Base-by-base conservation (phyloP, 441 rosid species). In the Syzygium syzygioides region DNA sequence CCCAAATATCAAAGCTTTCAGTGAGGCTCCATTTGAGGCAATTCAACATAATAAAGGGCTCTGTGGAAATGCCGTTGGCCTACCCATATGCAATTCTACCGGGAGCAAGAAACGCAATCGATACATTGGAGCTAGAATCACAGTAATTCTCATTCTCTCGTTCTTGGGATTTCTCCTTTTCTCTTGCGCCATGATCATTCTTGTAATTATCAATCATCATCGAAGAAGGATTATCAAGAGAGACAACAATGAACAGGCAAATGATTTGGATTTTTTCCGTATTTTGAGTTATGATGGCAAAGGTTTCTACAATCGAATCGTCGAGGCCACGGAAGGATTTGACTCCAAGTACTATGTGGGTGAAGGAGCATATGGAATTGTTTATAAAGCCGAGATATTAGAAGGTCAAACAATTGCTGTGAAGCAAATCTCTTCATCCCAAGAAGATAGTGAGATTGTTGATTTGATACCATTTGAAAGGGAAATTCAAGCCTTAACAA, bases 51-150 rank as follows among this genome's bases (percentile, higher is more conserved):
- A 62, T 4, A 62, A 3, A 62, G 71, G 71, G 71, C 71, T n/a
- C 9, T n/a, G 71, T 62, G 71, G 23, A 30, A 64, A 64, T 18
- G 13, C 17, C 4, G 4, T 4, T 17, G 23, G 23, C 4, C 0
- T 64, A 30, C 3, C 12, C 6, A 30, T 4, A 66, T 66, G 45
- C 25, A 66, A 32, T 18, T 66, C 26, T 5, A 9, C 0, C 1
- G 0, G 0, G 26, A 66, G 45, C 25, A 17, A 66, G 45, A 18
- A 66, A 34, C 2, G 0, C 14, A 66, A 66, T 66, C 1, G 1
- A 1, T 6, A 32, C 0, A 13, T 17, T 32, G 1, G 7, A 32
- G 14, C 2, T 4, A 32, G 2, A 17, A 32, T 32, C 2, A 0
- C 2, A 9, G 0, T 32, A 9, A 32, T 66, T 26, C 14, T 32